These are phyloP conservation scores for Boletus reticulatus DNA, from an alignment of 768 basidiomycete species.

Conservation along the genomic window DNA sequence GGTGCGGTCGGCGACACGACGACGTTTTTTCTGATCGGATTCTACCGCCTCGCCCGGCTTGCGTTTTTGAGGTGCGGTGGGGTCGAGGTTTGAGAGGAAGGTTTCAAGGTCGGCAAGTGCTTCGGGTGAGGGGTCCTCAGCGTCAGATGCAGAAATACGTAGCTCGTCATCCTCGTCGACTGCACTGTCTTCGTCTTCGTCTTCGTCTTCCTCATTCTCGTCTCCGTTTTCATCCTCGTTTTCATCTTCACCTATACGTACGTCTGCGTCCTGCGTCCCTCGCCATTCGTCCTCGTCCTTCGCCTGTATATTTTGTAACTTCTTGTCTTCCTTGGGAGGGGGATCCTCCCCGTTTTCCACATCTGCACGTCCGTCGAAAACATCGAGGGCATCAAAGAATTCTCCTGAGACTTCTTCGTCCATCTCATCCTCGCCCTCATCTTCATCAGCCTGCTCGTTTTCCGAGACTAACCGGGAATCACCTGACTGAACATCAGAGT, in stretches of 20 bases:
- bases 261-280: slow-evolving; percentile 16
- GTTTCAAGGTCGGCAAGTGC: slow-evolving; percentile 68
- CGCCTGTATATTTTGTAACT: slow-evolving; percentile 39
- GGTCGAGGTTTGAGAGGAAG: slow-evolving; percentile 68
- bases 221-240: slow-evolving; percentile 31
- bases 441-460: slow-evolving; percentile 31
- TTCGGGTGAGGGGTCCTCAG: slow-evolving; percentile 49
- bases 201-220: slow-evolving; percentile 30
- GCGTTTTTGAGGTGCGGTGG: slow-evolving; percentile 59
- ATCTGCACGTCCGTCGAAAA: slow-evolving; percentile 62
- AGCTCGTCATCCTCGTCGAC: slow-evolving; percentile 41
- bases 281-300: slow-evolving; percentile 37
- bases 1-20: slow-evolving; percentile 64
- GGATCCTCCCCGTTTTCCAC: slow-evolving; percentile 11
- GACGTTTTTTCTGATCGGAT: slow-evolving; percentile 47
- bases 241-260: slow-evolving; percentile 37
- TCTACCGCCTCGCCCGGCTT: slow-evolving; percentile 24
- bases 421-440: slow-evolving; percentile 43
- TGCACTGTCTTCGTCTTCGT: slow-evolving; percentile 25
- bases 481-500: slow-evolving; percentile 33
- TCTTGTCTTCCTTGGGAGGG: slow-evolving; percentile 11
- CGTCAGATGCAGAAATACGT: slow-evolving; percentile 44
- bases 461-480: slow-evolving; percentile 17
- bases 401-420: slow-evolving; percentile 50
- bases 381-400: slow-evolving; percentile 63